These are phyloP conservation scores for Withania somnifera DNA, from an alignment of 305 asterid species.

Conservation along the genomic window DNA sequence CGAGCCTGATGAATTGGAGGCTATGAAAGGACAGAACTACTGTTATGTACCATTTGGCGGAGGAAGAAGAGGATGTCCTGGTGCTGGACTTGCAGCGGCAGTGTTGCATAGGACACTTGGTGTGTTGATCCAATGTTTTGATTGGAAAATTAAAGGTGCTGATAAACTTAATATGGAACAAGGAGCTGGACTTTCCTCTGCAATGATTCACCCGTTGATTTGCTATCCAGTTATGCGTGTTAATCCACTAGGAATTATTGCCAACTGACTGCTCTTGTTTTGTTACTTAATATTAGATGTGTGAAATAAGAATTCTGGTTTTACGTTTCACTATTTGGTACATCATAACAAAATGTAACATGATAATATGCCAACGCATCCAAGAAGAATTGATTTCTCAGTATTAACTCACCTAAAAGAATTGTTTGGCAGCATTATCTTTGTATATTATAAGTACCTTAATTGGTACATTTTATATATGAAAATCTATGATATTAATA, in stretches of 20 bases:
- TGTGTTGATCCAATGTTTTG: slow-evolving; percentile 33
- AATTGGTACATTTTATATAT: no score
- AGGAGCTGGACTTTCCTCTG: slow-evolving; percentile 24
- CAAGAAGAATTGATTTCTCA: no score
- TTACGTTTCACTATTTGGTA: neutral
- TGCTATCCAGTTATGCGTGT: slow-evolving; percentile 17
- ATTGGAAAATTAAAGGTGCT: slow-evolving; percentile 18
- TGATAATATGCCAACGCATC: no score
- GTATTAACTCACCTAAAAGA: no score
- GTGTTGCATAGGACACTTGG: slow-evolving; percentile 28
- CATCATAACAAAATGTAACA: no score
- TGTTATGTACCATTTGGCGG: slow-evolving; percentile 33
- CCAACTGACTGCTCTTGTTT: neutral
- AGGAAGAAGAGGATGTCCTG: slow-evolving; percentile 38
- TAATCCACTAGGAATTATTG: neutral
- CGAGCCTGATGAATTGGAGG: slow-evolving; percentile 17
- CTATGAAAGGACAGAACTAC: slow-evolving; percentile 25
- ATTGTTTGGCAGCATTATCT: no score
- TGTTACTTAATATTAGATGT: neutral
- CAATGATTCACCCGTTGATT: slow-evolving; percentile 26
- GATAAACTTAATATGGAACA: slow-evolving; percentile 24
- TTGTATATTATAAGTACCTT: no score
- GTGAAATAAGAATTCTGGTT: neutral
- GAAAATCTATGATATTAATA: no score
- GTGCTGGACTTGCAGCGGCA: slow-evolving; percentile 25